phyloP scores from a whole-genome alignment of 306 rosid genomes.

The Ammopiptanthus mongolicus region DNA sequence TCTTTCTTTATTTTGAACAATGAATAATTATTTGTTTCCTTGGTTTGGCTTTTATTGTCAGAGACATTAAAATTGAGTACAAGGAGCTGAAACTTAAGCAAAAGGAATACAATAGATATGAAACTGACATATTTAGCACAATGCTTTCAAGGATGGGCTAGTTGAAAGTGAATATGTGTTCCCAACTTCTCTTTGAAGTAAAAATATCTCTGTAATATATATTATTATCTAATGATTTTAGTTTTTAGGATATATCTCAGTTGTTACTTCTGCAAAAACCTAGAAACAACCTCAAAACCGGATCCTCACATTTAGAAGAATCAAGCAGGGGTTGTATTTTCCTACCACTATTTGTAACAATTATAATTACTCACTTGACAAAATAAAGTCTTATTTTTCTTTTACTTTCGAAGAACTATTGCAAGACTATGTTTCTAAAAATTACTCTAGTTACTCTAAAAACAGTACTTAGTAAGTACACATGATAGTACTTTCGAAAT shows the following conservation, averaged over 20 bases:
- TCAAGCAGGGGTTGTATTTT: not conserved
- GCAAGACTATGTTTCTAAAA: too few species aligned
- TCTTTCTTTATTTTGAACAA: not conserved
- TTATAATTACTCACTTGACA: not conserved
- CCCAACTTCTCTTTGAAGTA: not conserved
- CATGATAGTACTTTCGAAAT: too few species aligned
- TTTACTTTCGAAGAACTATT: too few species aligned
- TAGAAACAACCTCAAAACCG: not conserved
- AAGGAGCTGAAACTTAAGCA: constrained; percentile 49
- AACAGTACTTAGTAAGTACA: too few species aligned
- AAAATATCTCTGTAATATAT: not conserved
- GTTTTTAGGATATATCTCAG: too few species aligned
- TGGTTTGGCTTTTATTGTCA: constrained; percentile 22
- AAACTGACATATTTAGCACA: constrained; percentile 51
- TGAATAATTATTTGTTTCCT: not conserved
- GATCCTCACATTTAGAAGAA: not conserved
- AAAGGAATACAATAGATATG: constrained; percentile 43
- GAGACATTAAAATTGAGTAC: constrained; percentile 51
- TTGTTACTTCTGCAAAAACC: not conserved
- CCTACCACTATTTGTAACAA: not conserved
- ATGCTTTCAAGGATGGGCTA: constrained; percentile 58
- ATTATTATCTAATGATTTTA: not conserved
- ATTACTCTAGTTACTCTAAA: too few species aligned
- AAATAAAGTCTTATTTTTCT: not conserved
- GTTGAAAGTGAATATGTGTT: constrained; percentile 2